These are phyloP conservation scores for Byssoonygena ceratinophila DNA, from an alignment of 2,329 filamentous ascomycete genomes.

Conservation along the genomic window DNA sequence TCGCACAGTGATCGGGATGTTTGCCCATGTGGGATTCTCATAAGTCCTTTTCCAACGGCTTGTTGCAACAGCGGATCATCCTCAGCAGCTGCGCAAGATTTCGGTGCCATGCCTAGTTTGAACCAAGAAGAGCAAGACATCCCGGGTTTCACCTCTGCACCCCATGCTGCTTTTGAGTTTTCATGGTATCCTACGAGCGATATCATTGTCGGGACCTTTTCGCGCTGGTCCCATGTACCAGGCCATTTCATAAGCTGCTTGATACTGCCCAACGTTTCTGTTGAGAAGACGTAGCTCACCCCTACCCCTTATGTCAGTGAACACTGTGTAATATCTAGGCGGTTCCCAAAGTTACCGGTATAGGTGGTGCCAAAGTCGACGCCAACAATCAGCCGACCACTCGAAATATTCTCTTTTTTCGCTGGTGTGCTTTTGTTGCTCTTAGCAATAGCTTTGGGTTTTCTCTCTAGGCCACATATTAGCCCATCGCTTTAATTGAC, in stretches of 20 bases:
- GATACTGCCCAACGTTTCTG: neutral
- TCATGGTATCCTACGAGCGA: slow-evolving; percentile 13
- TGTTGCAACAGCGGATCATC: slow-evolving; percentile 16
- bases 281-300: slow-evolving; percentile 8
- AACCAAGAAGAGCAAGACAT: slow-evolving; percentile 15
- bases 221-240: slow-evolving; percentile 1
- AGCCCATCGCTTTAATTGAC: neutral
- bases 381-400: slow-evolving; percentile 15
- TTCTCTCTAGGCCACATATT: neutral
- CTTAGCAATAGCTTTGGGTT: neutral
- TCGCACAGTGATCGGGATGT: slow-evolving; percentile 13
- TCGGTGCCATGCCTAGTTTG: slow-evolving; percentile 17
- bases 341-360: slow-evolving; percentile 9
- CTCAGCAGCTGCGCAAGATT: neutral
- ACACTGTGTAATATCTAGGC: too few relatives aligned
- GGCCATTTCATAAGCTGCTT: slow-evolving; percentile 14
- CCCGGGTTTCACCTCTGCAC: slow-evolving; percentile 10
- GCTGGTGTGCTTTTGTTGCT: neutral
- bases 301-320: too few relatives aligned
- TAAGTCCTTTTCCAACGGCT: slow-evolving; percentile 11
- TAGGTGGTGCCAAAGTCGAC: slow-evolving; percentile 20
- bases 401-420: neutral
- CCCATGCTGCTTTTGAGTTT: slow-evolving; percentile 29
- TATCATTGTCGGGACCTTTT: slow-evolving; percentile 16
- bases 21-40: slow-evolving; percentile 14